phyloP scores from a whole-genome alignment of 73 alveolate genomes.

The Stentor coeruleus region DNA sequence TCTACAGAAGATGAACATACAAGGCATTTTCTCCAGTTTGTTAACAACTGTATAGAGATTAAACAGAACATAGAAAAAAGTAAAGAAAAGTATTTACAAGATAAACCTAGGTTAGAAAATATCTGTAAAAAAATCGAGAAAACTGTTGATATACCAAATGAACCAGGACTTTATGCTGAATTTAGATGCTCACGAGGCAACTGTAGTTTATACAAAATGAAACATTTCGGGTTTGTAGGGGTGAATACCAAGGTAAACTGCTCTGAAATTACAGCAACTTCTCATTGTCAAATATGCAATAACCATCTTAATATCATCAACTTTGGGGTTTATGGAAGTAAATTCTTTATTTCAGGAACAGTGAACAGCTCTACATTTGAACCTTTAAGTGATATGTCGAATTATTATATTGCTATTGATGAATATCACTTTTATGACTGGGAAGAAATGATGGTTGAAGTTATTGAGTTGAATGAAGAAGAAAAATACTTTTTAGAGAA shows the following conservation, averaged over 20 bases:
- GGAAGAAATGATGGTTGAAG: not conserved
- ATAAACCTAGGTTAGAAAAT: not conserved
- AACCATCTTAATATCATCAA: not conserved
- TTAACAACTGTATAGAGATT: not conserved
- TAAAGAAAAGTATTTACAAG: not conserved
- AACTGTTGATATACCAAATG: not conserved
- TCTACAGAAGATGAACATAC: slow-evolving; percentile 16
- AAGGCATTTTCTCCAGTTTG: not conserved
- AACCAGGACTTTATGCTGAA: not conserved
- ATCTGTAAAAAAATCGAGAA: not conserved
- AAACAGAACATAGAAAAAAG: not conserved
- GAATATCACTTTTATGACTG: not conserved
- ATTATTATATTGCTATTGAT: not conserved
- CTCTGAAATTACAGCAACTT: not conserved
- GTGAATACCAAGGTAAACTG: not conserved
- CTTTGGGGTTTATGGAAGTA: not conserved
- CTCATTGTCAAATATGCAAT: not conserved
- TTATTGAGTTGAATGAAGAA: not conserved
- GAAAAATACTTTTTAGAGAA: not conserved
- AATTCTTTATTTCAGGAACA: not conserved
- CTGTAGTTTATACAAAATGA: not conserved
- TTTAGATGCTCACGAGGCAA: not conserved
- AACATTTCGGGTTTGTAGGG: not conserved
- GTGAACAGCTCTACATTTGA: too few relatives aligned
- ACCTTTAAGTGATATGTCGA: not conserved